These are phyloP conservation scores for Rhododendron mucronatum DNA, from an alignment of 148 eudicot species.

Conservation along the genomic window DNA sequence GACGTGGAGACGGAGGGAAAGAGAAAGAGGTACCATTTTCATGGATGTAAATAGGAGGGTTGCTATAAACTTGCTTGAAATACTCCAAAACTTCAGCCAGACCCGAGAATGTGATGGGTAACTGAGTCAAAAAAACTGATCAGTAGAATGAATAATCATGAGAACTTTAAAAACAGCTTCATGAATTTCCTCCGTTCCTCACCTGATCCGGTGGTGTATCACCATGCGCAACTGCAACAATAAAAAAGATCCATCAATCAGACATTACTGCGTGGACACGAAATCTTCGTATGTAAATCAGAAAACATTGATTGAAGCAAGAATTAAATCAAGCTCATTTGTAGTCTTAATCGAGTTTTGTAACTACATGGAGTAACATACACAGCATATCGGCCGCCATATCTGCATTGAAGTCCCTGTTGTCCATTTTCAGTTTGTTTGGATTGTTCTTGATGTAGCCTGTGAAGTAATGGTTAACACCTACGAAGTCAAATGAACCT, in stretches of 20 bases:
- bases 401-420: conserved; percentile 41
- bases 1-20: conserved; percentile 22
- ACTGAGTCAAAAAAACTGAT: conserved; percentile 13
- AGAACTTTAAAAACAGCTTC: neutral
- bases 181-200: neutral
- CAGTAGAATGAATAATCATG: neutral
- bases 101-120: conserved; percentile 28
- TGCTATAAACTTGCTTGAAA: conserved; percentile 40
- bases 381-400: conserved; percentile 27
- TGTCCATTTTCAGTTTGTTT: conserved; percentile 11
- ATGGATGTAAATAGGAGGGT: conserved; percentile 43
- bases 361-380: conserved; percentile 15
- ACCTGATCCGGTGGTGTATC: conserved; percentile 15
- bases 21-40: conserved; percentile 39
- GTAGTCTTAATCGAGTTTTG: neutral
- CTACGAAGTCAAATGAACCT: conserved; percentile 60
- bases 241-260: conserved; percentile 16
- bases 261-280: neutral
- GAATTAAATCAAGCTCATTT: neutral
- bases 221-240: neutral
- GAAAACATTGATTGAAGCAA: neutral
- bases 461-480: conserved; percentile 43
- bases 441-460: conserved; percentile 32
- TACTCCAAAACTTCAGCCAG: conserved; percentile 30
- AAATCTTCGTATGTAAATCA: neutral